These are phyloP conservation scores for Phytophthora cactorum DNA, from an alignment of 352 stramenopile genomes.

Conservation along the genomic window DNA sequence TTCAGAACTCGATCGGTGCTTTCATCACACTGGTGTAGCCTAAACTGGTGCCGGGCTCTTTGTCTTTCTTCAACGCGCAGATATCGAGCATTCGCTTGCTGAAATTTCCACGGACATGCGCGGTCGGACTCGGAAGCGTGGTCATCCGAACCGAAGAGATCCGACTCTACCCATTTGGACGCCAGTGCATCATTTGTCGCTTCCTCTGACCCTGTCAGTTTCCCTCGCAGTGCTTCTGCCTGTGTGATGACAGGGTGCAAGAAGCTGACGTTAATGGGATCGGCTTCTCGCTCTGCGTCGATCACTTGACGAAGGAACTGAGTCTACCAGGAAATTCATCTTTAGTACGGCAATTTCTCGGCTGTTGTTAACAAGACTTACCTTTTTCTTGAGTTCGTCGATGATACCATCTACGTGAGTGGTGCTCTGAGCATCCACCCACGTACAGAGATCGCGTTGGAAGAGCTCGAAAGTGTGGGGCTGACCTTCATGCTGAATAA, in stretches of 20 bases:
- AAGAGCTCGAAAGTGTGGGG: slow-evolving; percentile 1
- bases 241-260: background rate
- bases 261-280: slow-evolving; percentile 2
- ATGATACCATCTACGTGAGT: slow-evolving; percentile 14
- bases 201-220: background rate
- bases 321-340: slow-evolving; percentile 4
- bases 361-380: background rate
- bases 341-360: background rate
- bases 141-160: background rate
- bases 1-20: slow-evolving; percentile 1
- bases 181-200: background rate
- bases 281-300: background rate
- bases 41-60: background rate
- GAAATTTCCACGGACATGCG: slow-evolving; percentile 7
- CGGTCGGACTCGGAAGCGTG: background rate
- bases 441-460: slow-evolving; percentile 12
- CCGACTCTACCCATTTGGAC: slow-evolving; percentile 5
- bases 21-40: background rate
- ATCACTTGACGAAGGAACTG: slow-evolving; percentile 15
- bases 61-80: slow-evolving; percentile 7
- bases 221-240: background rate
- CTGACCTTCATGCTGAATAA: background rate
- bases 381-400: slow-evolving; percentile 16
- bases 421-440: background rate
- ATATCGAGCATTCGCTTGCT: slow-evolving; percentile 3